Evolutionary conservation across 108 stramenopile genomes (phyloP).

Genomic region (Skeletonema costatum): DNA sequence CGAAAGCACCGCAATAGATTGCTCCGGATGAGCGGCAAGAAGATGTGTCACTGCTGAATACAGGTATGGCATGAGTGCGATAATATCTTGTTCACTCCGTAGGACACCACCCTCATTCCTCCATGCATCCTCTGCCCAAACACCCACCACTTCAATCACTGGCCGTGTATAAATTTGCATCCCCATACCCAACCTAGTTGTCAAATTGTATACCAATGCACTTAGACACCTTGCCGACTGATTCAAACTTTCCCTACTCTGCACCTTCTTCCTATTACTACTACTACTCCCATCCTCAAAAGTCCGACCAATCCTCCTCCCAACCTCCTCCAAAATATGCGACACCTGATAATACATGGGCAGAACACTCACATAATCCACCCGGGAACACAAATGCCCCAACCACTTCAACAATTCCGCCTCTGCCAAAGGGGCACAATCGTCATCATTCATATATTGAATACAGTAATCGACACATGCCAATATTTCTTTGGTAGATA

Average conservation of each 20-base stretch:
- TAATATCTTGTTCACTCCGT: slow-evolving; percentile 27
- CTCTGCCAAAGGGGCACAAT: slow-evolving; percentile 44
- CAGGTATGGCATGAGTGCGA: slow-evolving; percentile 41
- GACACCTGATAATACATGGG: slow-evolving; percentile 40
- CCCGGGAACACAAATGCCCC: slow-evolving; percentile 56
- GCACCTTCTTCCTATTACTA: slow-evolving; percentile 24
- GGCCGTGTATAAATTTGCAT: slow-evolving; percentile 59
- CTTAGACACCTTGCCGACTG: slow-evolving; percentile 23
- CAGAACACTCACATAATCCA: slow-evolving; percentile 63
- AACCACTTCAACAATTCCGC: slow-evolving; percentile 64
- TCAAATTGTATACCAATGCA: slow-evolving; percentile 35
- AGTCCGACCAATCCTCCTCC: slow-evolving; percentile 23
- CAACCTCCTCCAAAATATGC: slow-evolving; percentile 52
- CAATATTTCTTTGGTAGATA: slow-evolving; percentile 35
- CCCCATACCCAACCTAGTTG: slow-evolving; percentile 52
- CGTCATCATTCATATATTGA: slow-evolving; percentile 54
- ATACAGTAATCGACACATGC: slow-evolving; percentile 56
- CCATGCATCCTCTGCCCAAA: slow-evolving; percentile 53
- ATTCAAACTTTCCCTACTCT: slow-evolving; percentile 31
- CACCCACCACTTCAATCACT: slow-evolving; percentile 50
- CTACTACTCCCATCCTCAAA: slow-evolving; percentile 11
- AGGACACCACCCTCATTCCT: background rate
- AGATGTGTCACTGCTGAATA: slow-evolving; percentile 47
- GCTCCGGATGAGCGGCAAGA: slow-evolving; percentile 48
- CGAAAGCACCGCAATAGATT: slow-evolving; percentile 31